Base-by-base conservation (phyloP, 345 rosid genomes). In the Anacardium occidentale region DNA sequence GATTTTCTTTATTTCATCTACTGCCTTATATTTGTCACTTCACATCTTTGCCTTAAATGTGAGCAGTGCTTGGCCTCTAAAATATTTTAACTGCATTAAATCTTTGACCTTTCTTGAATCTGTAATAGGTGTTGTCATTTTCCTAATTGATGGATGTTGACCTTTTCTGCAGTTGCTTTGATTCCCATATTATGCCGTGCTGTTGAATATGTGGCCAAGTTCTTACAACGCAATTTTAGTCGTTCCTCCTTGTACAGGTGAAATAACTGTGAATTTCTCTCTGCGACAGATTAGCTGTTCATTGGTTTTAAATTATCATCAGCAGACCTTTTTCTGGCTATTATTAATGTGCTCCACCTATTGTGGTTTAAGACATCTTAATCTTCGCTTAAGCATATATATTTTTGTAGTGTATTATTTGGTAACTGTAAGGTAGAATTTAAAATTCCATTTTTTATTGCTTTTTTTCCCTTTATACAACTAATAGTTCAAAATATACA, bases 1-100 rank as follows among this genome's bases (percentile, higher is more conserved):
- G 98, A 96, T 82, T 96, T 96, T 83, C 86, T 96, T 83, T 85
- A 83, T 88, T 83, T 91, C 83, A 88, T 96, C 82, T 93, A 90
- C 83, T 89, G 98, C 83, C 86, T 96, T 62, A 83, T 92, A 13
- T 91, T 93, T 68, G 90, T 90, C 81, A 91, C 96, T 72, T 93
- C 98, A 10, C 81, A 91, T 83, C 95, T 96, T 67, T 87, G 85
- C 84, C 97, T 93, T 71, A 93, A 86, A 79, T 85, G 99, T 96
- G 80, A 90, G 96, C 58, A 61, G 75, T 76, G 20, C 25, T 65
- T 68, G 22, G 51, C 50, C 58, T 59, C 48, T 51, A 51, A 54
- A 42, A 37, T 53, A 13, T 40, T 52, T 21, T 10, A 53, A 29
- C 58, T 10, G 37, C 55, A 64, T 74, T n/a, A 4, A 18, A 32